Percentiles rank a stretch among this genome's conserved stretches.
Conservation (phyloP, 768 basidiomycete species). For the Kwoniella newhampshirensis region DNA sequence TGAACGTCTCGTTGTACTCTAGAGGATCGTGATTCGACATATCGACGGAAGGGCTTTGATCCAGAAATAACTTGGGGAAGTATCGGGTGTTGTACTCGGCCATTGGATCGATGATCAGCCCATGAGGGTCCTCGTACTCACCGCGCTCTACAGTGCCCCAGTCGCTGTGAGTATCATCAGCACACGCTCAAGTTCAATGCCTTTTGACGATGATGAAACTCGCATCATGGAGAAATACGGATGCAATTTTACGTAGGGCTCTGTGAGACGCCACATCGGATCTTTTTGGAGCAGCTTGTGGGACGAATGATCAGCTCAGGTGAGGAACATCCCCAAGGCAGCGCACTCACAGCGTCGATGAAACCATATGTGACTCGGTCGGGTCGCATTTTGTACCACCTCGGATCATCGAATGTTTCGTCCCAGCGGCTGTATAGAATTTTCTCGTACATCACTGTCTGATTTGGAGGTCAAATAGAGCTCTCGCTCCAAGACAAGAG, state of each 20-base stretch:
- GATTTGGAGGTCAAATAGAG: slow-evolving; percentile 12
- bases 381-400: slow-evolving; percentile 65
- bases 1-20: neutral
- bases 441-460: slow-evolving; percentile 58
- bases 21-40: slow-evolving; percentile 34
- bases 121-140: slow-evolving; percentile 58
- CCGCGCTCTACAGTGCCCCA: slow-evolving; percentile 68
- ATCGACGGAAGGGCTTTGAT: slow-evolving; percentile 89
- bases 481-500: neutral
- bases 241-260: slow-evolving; percentile 89
- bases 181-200: slow-evolving; percentile 1
- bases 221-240: slow-evolving; percentile 94
- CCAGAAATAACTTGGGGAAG: slow-evolving; percentile 94
- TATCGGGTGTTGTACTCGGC: slow-evolving; percentile 96
- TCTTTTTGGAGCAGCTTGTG: slow-evolving; percentile 84
- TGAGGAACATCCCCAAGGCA: no score
- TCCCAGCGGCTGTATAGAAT: slow-evolving; percentile 65
- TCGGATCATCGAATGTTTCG: slow-evolving; percentile 29
- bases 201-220: slow-evolving; percentile 51
- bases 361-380: slow-evolving; percentile 93
- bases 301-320: slow-evolving; percentile 6
- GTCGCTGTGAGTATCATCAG: slow-evolving; percentile 25
- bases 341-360: slow-evolving; percentile 75
- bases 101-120: slow-evolving; percentile 58
- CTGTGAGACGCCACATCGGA: slow-evolving; percentile 83